phyloP scores from a whole-genome alignment of 1,139 yeast genomes.

The Wickerhamiella pararugosa region DNA sequence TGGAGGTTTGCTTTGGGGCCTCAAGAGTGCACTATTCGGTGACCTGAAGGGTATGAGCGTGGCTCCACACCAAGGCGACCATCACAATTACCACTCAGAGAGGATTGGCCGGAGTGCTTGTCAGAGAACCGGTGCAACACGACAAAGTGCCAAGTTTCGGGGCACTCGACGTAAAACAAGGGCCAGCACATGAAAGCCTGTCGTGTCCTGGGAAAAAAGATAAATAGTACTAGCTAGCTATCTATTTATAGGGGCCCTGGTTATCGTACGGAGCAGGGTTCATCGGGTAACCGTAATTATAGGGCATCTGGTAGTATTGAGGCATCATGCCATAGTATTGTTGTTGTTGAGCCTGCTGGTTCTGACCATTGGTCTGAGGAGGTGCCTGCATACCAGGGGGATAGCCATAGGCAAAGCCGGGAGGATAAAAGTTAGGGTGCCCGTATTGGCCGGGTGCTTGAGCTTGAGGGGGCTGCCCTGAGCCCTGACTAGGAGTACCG shows the following conservation, averaged over 20 bases:
- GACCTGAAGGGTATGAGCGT: background rate
- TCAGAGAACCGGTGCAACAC: background rate
- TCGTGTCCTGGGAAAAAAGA: background rate
- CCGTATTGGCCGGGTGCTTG: too few species aligned
- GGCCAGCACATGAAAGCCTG: too few species aligned
- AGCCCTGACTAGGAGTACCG: background rate
- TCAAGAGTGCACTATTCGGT: background rate
- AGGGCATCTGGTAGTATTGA: constrained; percentile 12
- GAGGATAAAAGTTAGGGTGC: background rate
- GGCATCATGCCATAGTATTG: constrained; percentile 5
- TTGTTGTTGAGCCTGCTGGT: background rate
- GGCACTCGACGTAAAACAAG: background rate
- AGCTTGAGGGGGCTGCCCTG: background rate
- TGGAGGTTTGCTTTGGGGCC: constrained; percentile 1
- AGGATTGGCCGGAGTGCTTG: background rate
- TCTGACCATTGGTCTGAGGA: background rate
- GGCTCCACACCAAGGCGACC: background rate
- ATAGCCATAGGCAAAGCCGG: constrained; percentile 1
- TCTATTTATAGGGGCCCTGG: background rate
- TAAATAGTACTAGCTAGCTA: background rate
- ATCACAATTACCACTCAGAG: background rate
- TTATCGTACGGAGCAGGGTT: constrained; percentile 3
- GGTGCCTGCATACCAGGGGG: constrained; percentile 4
- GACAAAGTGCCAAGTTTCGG: background rate
- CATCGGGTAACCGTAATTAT: constrained; percentile 7